These are phyloP conservation scores for Lentinula novae-zelandiae DNA, from an alignment of 1,284 basidiomycete genomes.

Conservation along the genomic window DNA sequence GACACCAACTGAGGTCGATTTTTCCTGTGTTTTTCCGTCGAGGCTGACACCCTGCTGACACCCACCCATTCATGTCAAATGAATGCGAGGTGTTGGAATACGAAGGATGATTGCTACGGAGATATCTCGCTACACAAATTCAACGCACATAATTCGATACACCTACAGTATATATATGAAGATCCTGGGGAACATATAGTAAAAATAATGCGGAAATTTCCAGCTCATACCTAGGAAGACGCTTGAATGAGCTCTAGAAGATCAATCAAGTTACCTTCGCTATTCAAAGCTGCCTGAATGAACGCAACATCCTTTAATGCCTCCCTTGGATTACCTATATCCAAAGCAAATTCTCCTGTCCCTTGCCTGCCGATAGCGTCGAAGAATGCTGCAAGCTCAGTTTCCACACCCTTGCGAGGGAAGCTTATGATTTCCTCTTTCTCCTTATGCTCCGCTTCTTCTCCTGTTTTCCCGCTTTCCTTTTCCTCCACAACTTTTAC, in stretches of 20 bases:
- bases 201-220: neutral
- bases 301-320: slow-evolving; percentile 73
- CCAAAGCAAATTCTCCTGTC: slow-evolving; percentile 28
- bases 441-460: slow-evolving; percentile 43
- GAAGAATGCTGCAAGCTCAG: slow-evolving; percentile 63
- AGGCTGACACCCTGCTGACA: neutral
- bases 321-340: slow-evolving; percentile 48
- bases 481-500: slow-evolving; percentile 41
- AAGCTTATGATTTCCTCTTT: slow-evolving; percentile 39
- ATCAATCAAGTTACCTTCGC: slow-evolving; percentile 59
- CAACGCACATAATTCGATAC: neutral
- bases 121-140: neutral
- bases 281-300: slow-evolving; percentile 74
- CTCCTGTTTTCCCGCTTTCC: slow-evolving; percentile 41
- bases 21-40: slow-evolving; percentile 1
- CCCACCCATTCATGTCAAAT: neutral
- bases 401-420: slow-evolving; percentile 48
- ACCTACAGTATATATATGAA: neutral
- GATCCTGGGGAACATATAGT: neutral
- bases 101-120: neutral
- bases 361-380: slow-evolving; percentile 44
- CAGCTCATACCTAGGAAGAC: neutral
- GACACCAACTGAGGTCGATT: neutral
- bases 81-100: neutral
- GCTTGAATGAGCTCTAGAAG: slow-evolving; percentile 36